Evolutionary conservation across 1,139 yeast genomes (phyloP).

Genomic region (Zygosaccharomyces sapae): DNA sequence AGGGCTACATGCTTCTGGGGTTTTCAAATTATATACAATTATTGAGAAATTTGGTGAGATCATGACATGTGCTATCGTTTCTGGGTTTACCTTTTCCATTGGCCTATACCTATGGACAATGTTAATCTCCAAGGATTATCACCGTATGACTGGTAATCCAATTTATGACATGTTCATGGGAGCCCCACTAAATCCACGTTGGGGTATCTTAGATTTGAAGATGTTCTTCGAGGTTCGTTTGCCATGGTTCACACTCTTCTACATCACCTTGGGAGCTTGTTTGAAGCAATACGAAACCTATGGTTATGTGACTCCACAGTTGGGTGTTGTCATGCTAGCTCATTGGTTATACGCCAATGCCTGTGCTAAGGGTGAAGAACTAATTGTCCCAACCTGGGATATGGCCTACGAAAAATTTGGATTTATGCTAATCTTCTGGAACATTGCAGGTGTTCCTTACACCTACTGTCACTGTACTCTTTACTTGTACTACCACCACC

Average conservation of each 20-base stretch:
- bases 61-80: slow-evolving; percentile 83
- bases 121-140: slow-evolving; percentile 65
- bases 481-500: slow-evolving; percentile 76
- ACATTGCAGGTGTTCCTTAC: slow-evolving; percentile 97
- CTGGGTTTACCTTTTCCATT: slow-evolving; percentile 66
- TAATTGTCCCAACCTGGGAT: slow-evolving; percentile 97
- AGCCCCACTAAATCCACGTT: slow-evolving; percentile 91
- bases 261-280: slow-evolving; percentile 69
- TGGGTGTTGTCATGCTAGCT: slow-evolving; percentile 68
- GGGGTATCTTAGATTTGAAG: slow-evolving; percentile 87
- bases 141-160: slow-evolving; percentile 86
- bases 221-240: slow-evolving; percentile 96
- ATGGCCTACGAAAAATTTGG: slow-evolving; percentile 99
- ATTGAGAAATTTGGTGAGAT: slow-evolving; percentile 83
- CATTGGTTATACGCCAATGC: slow-evolving; percentile 96
- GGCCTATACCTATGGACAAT: slow-evolving; percentile 61
- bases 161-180: slow-evolving; percentile 95
- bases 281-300: slow-evolving; percentile 75
- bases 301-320: slow-evolving; percentile 77
- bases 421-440: slow-evolving; percentile 97
- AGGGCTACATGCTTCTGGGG: slow-evolving; percentile 63
- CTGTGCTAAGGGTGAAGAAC: slow-evolving; percentile 95
- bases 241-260: slow-evolving; percentile 91
- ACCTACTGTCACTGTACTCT: slow-evolving; percentile 93
- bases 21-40: slow-evolving; percentile 68